Percentiles rank a stretch among this genome's conserved stretches.
These are phyloP conservation scores for Colletotrichum shisoi DNA, from an alignment of 2,329 filamentous ascomycete genomes.

Conservation along the genomic window DNA sequence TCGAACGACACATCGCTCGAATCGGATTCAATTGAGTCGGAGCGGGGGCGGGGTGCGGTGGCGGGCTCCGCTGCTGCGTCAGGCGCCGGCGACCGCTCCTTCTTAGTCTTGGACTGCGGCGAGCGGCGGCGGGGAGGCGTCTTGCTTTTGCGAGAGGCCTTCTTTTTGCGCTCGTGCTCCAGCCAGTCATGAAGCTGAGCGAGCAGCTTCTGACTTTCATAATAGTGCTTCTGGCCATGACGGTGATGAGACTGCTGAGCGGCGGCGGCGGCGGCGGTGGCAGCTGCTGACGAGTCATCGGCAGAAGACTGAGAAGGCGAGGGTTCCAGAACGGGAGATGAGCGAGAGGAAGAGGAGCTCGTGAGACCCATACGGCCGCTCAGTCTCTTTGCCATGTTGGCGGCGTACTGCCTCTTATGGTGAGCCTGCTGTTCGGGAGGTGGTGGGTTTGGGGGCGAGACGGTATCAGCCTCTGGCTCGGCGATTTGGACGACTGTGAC, in stretches of 20 bases:
- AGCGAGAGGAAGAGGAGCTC: slow-evolving; percentile 55
- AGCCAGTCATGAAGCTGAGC: slow-evolving; percentile 85
- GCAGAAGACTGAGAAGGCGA: slow-evolving; percentile 43
- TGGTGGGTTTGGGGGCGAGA: slow-evolving; percentile 39
- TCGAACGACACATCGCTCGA: slow-evolving; percentile 78
- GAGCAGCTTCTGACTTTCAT: slow-evolving; percentile 65
- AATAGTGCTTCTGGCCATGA: slow-evolving; percentile 50
- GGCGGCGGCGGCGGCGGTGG: slow-evolving; percentile 7
- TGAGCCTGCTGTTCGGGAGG: slow-evolving; percentile 49
- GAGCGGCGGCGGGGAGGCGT: slow-evolving; percentile 53
- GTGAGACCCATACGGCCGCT: slow-evolving; percentile 50
- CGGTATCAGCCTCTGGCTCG: slow-evolving; percentile 53
- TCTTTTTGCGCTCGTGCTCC: slow-evolving; percentile 77
- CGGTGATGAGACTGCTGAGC: slow-evolving; percentile 44
- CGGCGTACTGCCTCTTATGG: slow-evolving; percentile 56
- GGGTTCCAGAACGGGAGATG: slow-evolving; percentile 53
- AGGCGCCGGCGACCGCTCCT: slow-evolving; percentile 26
- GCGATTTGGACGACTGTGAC: slow-evolving; percentile 64
- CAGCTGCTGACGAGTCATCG: slow-evolving; percentile 42
- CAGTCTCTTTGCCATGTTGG: slow-evolving; percentile 54
- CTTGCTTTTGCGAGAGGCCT: slow-evolving; percentile 62
- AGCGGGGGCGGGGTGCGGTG: slow-evolving; percentile 46
- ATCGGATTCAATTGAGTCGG: slow-evolving; percentile 69
- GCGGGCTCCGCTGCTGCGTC: slow-evolving; percentile 26
- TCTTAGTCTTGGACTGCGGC: slow-evolving; percentile 37